Percentiles rank a stretch among this genome's conserved stretches.
phyloP scores from a whole-genome alignment of 441 rosid species.

The Theobroma grandiflorum region DNA sequence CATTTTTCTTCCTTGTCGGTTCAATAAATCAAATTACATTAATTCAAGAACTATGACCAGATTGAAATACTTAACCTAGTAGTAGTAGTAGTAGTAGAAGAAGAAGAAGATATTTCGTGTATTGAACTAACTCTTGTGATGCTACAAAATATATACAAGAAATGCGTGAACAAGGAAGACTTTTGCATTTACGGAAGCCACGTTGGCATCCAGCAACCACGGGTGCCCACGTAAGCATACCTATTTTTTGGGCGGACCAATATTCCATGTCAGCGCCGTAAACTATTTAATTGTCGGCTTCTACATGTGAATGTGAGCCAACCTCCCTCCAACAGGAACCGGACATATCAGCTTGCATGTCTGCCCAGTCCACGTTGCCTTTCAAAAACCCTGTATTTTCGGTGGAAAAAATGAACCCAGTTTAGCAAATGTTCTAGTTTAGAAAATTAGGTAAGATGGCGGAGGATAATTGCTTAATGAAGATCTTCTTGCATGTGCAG shows the following conservation, averaged over 20 bases:
- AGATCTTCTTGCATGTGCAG: slow-evolving; percentile 17
- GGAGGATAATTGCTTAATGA: neutral
- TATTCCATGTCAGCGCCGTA: neutral
- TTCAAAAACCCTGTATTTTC: neutral
- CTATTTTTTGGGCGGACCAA: neutral
- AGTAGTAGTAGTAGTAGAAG: too few species aligned
- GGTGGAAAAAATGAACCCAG: neutral
- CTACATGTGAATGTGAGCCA: slow-evolving; percentile 21
- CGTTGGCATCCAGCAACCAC: neutral
- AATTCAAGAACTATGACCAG: too few species aligned
- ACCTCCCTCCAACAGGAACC: neutral
- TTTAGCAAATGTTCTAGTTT: too few species aligned
- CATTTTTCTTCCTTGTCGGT: too few species aligned
- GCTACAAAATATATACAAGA: too few species aligned
- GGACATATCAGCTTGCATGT: slow-evolving; percentile 23
- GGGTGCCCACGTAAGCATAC: neutral
- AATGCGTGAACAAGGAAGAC: neutral
- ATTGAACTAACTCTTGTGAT: too few species aligned
- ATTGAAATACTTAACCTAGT: too few species aligned
- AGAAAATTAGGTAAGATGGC: neutral
- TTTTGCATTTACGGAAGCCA: slow-evolving; percentile 12
- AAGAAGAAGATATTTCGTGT: too few species aligned
- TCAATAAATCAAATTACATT: too few species aligned
- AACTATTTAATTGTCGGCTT: neutral
- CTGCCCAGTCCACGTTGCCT: neutral